phyloP scores from a whole-genome alignment of 306 rosid genomes.

The Cajanus cajan region DNA sequence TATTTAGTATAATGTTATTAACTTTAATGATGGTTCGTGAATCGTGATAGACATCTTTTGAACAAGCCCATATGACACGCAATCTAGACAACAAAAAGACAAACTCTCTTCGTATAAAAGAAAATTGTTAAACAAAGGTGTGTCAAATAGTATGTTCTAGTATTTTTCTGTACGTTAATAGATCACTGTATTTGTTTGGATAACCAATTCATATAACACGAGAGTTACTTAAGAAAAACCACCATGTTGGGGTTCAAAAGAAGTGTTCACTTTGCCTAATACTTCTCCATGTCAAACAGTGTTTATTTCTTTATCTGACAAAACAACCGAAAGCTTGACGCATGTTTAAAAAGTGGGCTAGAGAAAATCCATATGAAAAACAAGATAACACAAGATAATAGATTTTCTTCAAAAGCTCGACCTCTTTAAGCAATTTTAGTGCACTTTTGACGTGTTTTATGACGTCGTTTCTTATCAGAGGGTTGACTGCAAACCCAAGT shows the following conservation, averaged over 20 bases:
- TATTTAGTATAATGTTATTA: too few relatives aligned
- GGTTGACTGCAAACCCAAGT: neutral
- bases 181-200: neutral
- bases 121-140: neutral
- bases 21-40: neutral
- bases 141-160: neutral
- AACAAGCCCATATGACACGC: neutral
- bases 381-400: neutral
- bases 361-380: neutral
- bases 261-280: neutral
- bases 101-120: neutral
- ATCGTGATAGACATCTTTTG: neutral
- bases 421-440: neutral
- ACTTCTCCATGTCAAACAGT: neutral
- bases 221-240: neutral
- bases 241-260: neutral
- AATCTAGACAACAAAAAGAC: neutral
- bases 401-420: neutral
- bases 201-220: neutral
- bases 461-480: neutral
- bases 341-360: neutral
- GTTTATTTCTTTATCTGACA: neutral
- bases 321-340: neutral
- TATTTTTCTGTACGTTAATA: neutral
- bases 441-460: conserved; percentile 28